Evolutionary conservation across 805 yeast species (phyloP), one percentile per base, ranked within the genome.

Genomic region (Kuraishia ogatae): DNA sequence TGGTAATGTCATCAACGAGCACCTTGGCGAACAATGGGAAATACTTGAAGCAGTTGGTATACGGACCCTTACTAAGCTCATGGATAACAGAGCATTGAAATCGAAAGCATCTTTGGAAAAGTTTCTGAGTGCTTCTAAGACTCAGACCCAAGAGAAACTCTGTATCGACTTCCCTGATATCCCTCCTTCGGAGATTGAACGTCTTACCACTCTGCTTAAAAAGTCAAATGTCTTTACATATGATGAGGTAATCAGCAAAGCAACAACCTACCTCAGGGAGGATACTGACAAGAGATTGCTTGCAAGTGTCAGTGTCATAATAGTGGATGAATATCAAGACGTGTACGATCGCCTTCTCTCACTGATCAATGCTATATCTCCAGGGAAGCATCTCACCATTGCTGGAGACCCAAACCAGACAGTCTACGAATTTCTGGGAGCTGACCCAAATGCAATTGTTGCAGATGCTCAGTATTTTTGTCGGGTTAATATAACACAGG

Each of bases 301-400:
- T 35, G 28, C 2, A 17, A 28, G 22, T 23, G 2, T 22, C 20
- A 73, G 74, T 53, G 70, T 74, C 1, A 73, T 84, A 0, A 66
- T 87, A 1, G 82, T 87, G 13, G 93, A 87, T 68, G 93, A 87
- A 64, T 84, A 83, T 62, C 93, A 87, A 64, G 93, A 87, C 66
- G 73, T 86, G 64, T 80, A 83, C 58, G 77, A 78, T 0, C 73
- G 72, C 10, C 67, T 85, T 21, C 61, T 80, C 24, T 72, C 73
- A 20, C 64, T 86, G 1, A 67, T 84, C 2, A 62, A 66, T 3
- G 63, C 72, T 1, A 67, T 80, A 2, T 59, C 74, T 0, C 56
- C 56, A 7, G 60, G 61, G 1, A 75, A 79, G 54, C 91, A 87
- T 64, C 61, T 87, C 39, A 77, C 85, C 1, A 65, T 87, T 20